Evolutionary conservation across 116 monocot genomes (phyloP), one percentile per base, ranked within the genome.

Genomic region (Trichopus zeylanicus): DNA sequence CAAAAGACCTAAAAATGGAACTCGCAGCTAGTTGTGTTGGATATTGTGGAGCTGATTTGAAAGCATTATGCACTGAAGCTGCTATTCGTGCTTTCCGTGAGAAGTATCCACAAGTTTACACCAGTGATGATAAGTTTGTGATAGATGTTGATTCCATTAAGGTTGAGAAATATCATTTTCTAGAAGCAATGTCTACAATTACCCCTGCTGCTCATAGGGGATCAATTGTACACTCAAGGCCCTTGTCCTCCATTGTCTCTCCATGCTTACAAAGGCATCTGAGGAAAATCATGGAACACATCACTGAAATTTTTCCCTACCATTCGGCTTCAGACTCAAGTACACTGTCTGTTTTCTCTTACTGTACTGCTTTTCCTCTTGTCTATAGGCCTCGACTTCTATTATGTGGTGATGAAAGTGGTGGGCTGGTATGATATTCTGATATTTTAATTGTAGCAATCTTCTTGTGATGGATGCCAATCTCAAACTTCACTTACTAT

Each of bases 71-170:
- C 61, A 98, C 97, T 49, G 91, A 98, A 80, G 91, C 97, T 53
- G 97, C 97, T 27, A 98, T 98, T 58, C 68, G 97, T 21, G 97
- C 97, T 42, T 98, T 98, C 46, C 80, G 97, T 39, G 97, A 98
- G 75, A 98, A 91, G 73, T 98, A 98, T 64, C 97, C 97, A 29
- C 97, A 98, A 77, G 97, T 98, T 0, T 98, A 98, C 64, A 91
- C 87, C 3, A 85, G 97, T 48, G 91, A 98, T 75, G 97, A 98
- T 42, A 98, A 98, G 70, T 98, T 91, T 73, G 67, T 98, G 63
- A 98, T 98, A 63, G 97, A 98, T 76, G 88, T 98, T 60, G 87
- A 91, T 67, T 87, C 91, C 21, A 72, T 98, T 30, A 87, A 26
- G 38, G 91, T 98, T 31, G 91, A 91, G 67, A 91, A 85, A 62